Conservation (phyloP, 2,329 filamentous ascomycete species). For the Aspergillus sp. region DNA sequence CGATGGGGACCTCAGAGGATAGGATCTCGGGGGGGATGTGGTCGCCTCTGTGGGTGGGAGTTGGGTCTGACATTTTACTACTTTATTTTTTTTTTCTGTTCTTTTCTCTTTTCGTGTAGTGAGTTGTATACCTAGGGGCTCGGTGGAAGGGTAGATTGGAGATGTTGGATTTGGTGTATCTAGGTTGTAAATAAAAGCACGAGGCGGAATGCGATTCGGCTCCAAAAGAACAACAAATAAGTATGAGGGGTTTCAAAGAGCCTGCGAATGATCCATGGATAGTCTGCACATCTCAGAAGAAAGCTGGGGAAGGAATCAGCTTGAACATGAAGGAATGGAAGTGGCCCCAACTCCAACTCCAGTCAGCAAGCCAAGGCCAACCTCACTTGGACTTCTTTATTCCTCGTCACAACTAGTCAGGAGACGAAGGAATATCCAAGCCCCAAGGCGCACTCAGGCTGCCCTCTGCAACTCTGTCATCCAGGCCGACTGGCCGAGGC, state of each 20-base stretch:
- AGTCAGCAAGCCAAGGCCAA: neutral
- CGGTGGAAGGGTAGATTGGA: no score
- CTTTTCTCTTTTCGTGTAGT: neutral
- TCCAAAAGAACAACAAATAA: no score
- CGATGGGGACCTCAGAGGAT: constrained; percentile 31
- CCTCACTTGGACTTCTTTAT: neutral
- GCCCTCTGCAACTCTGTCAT: neutral
- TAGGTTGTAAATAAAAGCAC: no score
- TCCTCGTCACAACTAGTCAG: neutral
- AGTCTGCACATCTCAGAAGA: neutral
- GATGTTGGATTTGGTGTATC: no score
- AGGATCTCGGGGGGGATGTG: constrained; percentile 29
- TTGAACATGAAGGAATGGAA: neutral
- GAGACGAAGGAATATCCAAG: neutral
- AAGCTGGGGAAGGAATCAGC: neutral
- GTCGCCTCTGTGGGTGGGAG: neutral
- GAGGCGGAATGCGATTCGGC: no score
- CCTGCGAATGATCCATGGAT: no score
- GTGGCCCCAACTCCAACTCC: neutral
- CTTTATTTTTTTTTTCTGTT: neutral
- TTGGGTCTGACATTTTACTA: neutral
- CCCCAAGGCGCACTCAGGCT: neutral
- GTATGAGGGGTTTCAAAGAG: no score
- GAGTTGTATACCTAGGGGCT: neutral
- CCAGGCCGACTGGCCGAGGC: neutral